Conservation (phyloP, 2,329 filamentous ascomycete genomes). For the Botrytis galanthina region DNA sequence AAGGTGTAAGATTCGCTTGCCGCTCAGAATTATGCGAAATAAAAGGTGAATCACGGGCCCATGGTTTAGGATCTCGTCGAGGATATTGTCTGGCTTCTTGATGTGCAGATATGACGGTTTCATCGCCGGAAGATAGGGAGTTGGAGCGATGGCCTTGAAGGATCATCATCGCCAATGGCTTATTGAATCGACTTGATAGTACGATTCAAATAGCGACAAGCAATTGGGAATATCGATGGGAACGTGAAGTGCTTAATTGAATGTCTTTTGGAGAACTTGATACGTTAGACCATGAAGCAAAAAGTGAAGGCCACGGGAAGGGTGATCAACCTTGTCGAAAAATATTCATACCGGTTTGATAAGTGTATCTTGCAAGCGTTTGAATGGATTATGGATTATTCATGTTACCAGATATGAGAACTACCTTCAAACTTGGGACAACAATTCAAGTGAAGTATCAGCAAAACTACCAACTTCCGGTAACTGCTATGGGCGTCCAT, state of each 20-base stretch:
- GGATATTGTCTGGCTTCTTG: neutral
- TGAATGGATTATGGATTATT: neutral
- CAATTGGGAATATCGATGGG: too few relatives aligned
- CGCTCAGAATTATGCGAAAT: neutral
- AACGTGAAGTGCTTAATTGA: neutral
- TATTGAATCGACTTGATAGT: neutral
- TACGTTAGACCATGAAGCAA: neutral
- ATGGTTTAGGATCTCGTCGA: neutral
- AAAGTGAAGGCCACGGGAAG: neutral
- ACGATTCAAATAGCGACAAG: neutral
- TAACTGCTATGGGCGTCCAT: neutral
- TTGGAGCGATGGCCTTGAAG: slow-evolving; percentile 13
- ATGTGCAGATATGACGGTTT: neutral
- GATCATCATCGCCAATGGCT: slow-evolving; percentile 1
- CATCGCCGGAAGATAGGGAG: neutral
- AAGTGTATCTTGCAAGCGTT: neutral
- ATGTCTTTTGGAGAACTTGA: neutral
- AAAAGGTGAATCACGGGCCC: neutral
- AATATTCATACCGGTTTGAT: neutral
- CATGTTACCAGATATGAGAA: neutral
- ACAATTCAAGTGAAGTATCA: neutral
- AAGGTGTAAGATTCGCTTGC: neutral
- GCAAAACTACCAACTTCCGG: neutral
- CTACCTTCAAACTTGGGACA: neutral
- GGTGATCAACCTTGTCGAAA: neutral